Evolutionary conservation across 1,284 basidiomycete genomes (phyloP).

Genomic region (Ustilago loliicola): DNA sequence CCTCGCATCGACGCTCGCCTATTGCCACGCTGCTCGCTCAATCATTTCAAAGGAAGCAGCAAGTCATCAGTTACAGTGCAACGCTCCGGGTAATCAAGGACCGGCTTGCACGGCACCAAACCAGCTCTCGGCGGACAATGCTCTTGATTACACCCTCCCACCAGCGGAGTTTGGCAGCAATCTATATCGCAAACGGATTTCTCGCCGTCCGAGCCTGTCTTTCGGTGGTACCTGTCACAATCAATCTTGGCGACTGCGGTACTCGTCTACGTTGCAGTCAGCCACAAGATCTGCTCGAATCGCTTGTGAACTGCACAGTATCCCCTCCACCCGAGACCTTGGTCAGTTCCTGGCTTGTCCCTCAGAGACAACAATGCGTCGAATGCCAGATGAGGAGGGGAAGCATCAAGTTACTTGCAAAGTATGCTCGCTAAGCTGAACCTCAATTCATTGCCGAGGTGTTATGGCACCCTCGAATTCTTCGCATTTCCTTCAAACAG

Average conservation of each 20-base stretch:
- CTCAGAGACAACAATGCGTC: background rate
- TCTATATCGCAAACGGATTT: background rate
- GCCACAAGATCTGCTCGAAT: background rate
- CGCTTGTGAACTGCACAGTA: conserved; percentile 3
- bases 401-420: background rate
- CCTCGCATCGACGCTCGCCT: conserved; percentile 19
- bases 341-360: background rate
- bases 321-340: background rate
- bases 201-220: background rate
- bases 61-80: background rate
- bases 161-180: too few relatives aligned
- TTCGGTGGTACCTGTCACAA: background rate
- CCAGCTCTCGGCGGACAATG: background rate
- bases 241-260: background rate
- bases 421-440: conserved; percentile 6
- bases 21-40: conserved; percentile 15
- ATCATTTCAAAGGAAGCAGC: background rate
- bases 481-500: background rate
- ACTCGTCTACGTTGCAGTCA: background rate
- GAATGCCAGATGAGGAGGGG: conserved; percentile 2
- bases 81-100: conserved; percentile 5
- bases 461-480: background rate
- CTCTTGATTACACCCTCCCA: too few relatives aligned
- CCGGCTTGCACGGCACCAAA: background rate
- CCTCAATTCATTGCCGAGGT: conserved; percentile 1